Percentiles rank a stretch among this genome's conserved stretches.
Conservation (phyloP, 164 flowering plant species). For the Berberis vulgaris region DNA sequence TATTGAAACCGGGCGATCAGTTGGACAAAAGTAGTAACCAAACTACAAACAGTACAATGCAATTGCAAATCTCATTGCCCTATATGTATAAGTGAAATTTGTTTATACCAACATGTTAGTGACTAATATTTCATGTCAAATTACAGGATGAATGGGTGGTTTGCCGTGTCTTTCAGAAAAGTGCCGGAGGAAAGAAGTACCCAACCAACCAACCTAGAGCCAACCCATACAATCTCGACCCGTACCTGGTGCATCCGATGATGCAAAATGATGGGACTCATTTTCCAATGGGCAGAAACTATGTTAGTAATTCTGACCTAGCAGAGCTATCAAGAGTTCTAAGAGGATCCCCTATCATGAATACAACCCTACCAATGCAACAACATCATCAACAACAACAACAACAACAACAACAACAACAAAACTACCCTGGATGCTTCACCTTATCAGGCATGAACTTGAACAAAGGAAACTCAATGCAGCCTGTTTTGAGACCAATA, state of each 20-base stretch:
- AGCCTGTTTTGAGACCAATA: slow-evolving; percentile 18
- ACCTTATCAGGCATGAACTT: slow-evolving; percentile 70
- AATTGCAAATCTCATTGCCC: too few relatives aligned
- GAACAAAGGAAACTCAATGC: slow-evolving; percentile 39
- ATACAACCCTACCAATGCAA: slow-evolving; percentile 21
- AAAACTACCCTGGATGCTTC: slow-evolving; percentile 38
- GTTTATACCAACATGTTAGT: not conserved
- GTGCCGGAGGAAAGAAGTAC: slow-evolving; percentile 57
- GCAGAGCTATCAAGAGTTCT: slow-evolving; percentile 47
- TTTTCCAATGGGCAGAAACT: slow-evolving; percentile 38
- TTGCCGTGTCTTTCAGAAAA: slow-evolving; percentile 89
- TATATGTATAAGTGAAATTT: not conserved
- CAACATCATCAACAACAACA: slow-evolving; percentile 19
- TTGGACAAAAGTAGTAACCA: too few relatives aligned
- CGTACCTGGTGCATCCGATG: slow-evolving; percentile 15
- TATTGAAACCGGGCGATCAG: too few relatives aligned
- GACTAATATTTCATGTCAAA: too few relatives aligned
- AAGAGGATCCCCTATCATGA: slow-evolving; percentile 23
- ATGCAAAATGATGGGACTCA: slow-evolving; percentile 32
- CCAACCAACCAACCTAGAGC: slow-evolving; percentile 36
- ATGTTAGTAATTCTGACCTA: slow-evolving; percentile 38
- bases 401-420: slow-evolving; percentile 3
- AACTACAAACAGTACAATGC: too few relatives aligned
- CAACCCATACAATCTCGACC: slow-evolving; percentile 43
- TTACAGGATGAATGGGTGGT: slow-evolving; percentile 97